Evolutionary conservation across 1,284 basidiomycete genomes (phyloP).

Genomic region (Quambalaria eucalypti): DNA sequence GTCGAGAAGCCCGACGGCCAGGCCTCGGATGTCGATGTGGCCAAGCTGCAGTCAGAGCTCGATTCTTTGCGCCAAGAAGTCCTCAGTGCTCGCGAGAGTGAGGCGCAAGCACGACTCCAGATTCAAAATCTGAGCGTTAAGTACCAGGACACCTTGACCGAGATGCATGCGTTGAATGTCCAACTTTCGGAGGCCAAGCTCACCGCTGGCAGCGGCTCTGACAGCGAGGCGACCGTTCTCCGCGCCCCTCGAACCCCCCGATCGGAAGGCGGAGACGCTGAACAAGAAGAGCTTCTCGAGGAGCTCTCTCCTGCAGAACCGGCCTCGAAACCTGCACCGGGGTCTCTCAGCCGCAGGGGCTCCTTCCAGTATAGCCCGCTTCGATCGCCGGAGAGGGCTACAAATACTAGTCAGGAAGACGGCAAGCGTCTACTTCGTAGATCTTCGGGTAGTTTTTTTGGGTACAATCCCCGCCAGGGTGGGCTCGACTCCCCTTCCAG

Average conservation of each 20-base stretch:
- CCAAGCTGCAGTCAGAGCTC: constrained; percentile 4
- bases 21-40: neutral
- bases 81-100: constrained; percentile 12
- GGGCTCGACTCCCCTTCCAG: constrained; percentile 6
- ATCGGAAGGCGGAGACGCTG: constrained; percentile 13
- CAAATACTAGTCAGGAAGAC: constrained; percentile 4
- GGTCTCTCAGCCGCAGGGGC: constrained; percentile 1
- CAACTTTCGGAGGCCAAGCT: constrained; percentile 34
- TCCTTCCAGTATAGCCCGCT: neutral
- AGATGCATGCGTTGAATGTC: constrained; percentile 66
- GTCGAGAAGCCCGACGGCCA: neutral
- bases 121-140: constrained; percentile 67
- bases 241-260: neutral
- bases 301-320: neutral
- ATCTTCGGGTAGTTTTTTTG: constrained; percentile 37
- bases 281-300: neutral
- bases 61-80: constrained; percentile 6
- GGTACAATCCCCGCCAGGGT: constrained; percentile 22
- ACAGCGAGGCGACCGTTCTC: neutral
- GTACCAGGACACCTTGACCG: constrained; percentile 76
- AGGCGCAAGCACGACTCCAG: constrained; percentile 51
- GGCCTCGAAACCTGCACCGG: no score
- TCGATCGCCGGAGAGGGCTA: neutral
- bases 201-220: constrained; percentile 12
- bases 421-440: constrained; percentile 19